Base-by-base conservation (phyloP, 257 asterid genomes). In the Nicotiana otophora region DNA sequence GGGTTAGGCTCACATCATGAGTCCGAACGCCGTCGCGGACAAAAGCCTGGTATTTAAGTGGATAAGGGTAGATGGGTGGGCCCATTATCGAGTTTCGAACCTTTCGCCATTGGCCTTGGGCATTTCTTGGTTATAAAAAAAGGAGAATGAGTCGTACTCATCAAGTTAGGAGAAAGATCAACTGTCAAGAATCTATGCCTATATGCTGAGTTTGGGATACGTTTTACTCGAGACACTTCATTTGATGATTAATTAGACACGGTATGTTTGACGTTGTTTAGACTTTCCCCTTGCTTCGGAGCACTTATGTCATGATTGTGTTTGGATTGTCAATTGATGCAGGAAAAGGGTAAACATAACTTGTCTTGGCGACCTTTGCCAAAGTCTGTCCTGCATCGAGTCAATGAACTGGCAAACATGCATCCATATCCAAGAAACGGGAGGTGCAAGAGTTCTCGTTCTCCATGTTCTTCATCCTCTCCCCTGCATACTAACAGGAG, bases 341-440 rank as follows among this genome's bases (percentile, higher is more conserved):
- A 94, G 98, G 95, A 92, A 67, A 94, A 88, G 74, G 90, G 87
- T 84, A 95, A 91, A 83, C 91, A 98, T 39, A 93, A 88, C 66
- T 82, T 92, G 86, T 95, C 98, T 0, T 96, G 99, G 98, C 94
- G 98, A 19, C 98, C 98, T 26, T 85, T 96, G 83, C 99, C 99
- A 0, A 94, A 92, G 84, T 81, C 98, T 36, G 85, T 96, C 72
- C 78, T 92, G 77, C 91, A 86, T 33, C 97, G 94, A 4, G 99
- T 95, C 57, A 83, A 89, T 79, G 98, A 95, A 83, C 87, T 94
- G 80, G 94, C 98, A 20, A 81, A 81, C 65, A 85, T 88, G 89
- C 87, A 94, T 85, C 98, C 98, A 2, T 94, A 96, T 85, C 99
- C 99, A 34, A 92, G 93, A 85, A 92, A 89, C 16, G 87, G 78